Percentiles rank a stretch among this genome's conserved stretches.
Conservation (phyloP, 2,329 filamentous ascomycete species). For the Penicillium rolfsii region DNA sequence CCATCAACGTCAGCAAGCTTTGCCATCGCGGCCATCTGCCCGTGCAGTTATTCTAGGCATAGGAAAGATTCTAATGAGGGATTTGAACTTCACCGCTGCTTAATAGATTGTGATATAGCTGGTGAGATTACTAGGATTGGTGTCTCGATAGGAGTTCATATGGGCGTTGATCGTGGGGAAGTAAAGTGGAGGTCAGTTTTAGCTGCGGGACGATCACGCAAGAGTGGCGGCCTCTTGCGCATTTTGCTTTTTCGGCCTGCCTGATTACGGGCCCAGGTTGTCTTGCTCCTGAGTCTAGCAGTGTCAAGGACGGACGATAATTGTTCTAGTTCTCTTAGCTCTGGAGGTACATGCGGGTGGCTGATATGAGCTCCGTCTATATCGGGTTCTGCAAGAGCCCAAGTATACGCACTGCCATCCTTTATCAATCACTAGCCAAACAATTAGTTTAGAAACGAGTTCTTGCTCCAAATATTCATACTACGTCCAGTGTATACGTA, state of each 20-base stretch:
- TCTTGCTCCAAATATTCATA: not conserved
- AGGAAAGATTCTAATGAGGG: not conserved
- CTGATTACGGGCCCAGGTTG: not conserved
- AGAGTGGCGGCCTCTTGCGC: conserved; percentile 30
- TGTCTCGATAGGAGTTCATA: not conserved
- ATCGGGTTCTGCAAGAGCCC: not conserved
- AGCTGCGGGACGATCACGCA: conserved; percentile 34
- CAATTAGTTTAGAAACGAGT: not conserved
- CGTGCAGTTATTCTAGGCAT: not conserved
- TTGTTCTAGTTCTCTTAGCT: not conserved
- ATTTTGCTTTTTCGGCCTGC: not conserved
- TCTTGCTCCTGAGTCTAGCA: not conserved
- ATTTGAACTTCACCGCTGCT: conserved; percentile 21
- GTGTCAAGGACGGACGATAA: not conserved
- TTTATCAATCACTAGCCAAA: not conserved
- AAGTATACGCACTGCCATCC: not conserved
- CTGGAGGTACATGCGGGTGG: not conserved
- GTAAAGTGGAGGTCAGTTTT: conserved; percentile 26
- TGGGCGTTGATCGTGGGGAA: conserved; percentile 11
- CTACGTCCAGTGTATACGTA: not conserved
- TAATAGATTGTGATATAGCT: not conserved
- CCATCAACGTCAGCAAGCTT: conserved; percentile 30
- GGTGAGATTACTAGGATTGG: not conserved
- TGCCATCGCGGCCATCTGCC: conserved; percentile 21
- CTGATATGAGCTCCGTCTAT: not conserved